Conservation (phyloP, 148 eudicot genomes). For the Oxyria digyna region DNA sequence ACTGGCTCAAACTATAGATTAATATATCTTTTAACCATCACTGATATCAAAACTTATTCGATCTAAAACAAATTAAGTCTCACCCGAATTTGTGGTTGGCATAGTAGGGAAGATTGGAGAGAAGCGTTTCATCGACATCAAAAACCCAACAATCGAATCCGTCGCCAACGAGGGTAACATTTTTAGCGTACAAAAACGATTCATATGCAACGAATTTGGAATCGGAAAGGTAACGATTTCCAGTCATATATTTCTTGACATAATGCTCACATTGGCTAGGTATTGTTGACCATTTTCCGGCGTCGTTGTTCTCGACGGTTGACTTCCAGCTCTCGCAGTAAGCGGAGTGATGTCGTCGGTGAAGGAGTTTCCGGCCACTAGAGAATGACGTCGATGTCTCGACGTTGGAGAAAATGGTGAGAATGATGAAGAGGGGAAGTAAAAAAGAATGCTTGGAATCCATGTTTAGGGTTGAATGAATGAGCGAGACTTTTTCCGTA, state of each 20-base stretch:
- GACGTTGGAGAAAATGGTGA: background rate
- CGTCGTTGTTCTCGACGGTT: background rate
- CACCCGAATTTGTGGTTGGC: background rate
- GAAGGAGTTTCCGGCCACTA: background rate
- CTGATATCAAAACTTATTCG: too few species aligned
- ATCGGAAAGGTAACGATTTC: background rate
- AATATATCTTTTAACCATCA: too few species aligned
- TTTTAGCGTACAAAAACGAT: background rate
- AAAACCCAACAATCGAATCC: slow-evolving; percentile 1
- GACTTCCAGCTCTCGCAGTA: slow-evolving; percentile 9
- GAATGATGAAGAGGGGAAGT: background rate
- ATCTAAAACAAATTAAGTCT: too few species aligned
- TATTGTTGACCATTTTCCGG: background rate
- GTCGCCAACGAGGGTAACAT: background rate
- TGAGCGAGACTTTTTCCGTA: background rate
- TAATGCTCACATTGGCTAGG: slow-evolving; percentile 1
- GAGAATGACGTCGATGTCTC: background rate
- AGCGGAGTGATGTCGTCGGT: background rate
- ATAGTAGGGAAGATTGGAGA: background rate
- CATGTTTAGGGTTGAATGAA: background rate
- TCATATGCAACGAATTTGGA: background rate
- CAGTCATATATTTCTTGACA: slow-evolving; percentile 3
- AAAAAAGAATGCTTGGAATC: background rate
- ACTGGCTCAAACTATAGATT: too few species aligned
- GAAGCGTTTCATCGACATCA: background rate